These are phyloP conservation scores for Sanghuangporus weigelae DNA, from an alignment of 1,284 basidiomycete species.

Conservation along the genomic window DNA sequence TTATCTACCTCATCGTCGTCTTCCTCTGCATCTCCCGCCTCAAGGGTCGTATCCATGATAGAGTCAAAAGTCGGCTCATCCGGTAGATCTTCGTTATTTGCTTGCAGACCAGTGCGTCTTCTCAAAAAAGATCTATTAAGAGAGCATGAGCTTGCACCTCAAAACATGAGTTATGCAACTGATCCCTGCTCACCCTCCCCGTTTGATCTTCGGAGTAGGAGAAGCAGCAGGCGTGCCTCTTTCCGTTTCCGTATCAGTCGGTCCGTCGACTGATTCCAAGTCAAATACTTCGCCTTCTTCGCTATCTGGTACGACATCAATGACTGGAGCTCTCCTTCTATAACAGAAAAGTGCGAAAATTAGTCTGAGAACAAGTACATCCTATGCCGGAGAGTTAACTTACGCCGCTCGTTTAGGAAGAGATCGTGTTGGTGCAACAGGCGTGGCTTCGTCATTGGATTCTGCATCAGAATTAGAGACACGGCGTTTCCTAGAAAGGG, in stretches of 20 bases:
- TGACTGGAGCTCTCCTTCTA: constrained; percentile 11
- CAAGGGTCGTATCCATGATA: constrained; percentile 20
- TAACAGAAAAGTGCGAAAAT: not conserved
- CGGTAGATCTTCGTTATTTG: not conserved
- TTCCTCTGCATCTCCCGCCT: constrained; percentile 16
- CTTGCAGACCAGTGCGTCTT: not conserved
- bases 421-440: constrained; percentile 16
- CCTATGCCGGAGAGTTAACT: not conserved
- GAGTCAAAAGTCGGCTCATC: constrained; percentile 16
- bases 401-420: constrained; percentile 20
- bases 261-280: constrained; percentile 21
- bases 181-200: not conserved
- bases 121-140: not conserved
- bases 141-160: not conserved
- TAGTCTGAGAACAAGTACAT: not conserved
- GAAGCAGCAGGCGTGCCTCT: constrained; percentile 28
- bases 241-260: constrained; percentile 19
- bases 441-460: not conserved
- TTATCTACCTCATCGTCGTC: constrained; percentile 25
- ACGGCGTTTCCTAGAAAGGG: constrained; percentile 27
- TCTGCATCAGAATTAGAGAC: constrained; percentile 20
- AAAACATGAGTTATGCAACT: not conserved
- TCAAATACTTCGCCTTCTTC: constrained; percentile 34
- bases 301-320: constrained; percentile 2
- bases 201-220: constrained; percentile 3